These are phyloP conservation scores for Trichoderma polysporum DNA, from an alignment of 2,329 filamentous ascomycete species.

Conservation along the genomic window DNA sequence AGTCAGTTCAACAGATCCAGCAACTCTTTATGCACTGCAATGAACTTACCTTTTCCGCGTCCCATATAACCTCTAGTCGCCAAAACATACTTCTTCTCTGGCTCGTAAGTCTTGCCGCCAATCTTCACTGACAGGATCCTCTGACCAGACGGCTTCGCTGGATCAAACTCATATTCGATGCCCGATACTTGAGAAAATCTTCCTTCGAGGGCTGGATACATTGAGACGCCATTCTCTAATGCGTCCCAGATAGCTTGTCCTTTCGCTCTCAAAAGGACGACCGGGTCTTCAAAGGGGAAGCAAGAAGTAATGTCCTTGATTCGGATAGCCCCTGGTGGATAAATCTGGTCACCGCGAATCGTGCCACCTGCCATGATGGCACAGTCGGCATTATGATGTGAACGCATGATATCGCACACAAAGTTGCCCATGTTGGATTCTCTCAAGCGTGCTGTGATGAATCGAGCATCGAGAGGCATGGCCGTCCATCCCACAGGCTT, in stretches of 20 bases:
- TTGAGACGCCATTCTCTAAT: slow-evolving; percentile 77
- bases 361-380: slow-evolving; percentile 82
- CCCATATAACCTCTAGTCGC: slow-evolving; percentile 88
- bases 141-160: slow-evolving; percentile 56
- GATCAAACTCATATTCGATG: slow-evolving; percentile 73
- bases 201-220: slow-evolving; percentile 79
- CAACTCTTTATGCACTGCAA: background rate
- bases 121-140: slow-evolving; percentile 65
- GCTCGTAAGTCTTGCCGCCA: slow-evolving; percentile 59
- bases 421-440: slow-evolving; percentile 91
- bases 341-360: slow-evolving; percentile 84
- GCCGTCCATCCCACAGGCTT: slow-evolving; percentile 83
- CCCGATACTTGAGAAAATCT: slow-evolving; percentile 86
- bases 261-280: slow-evolving; percentile 70
- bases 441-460: slow-evolving; percentile 72
- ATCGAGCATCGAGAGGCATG: slow-evolving; percentile 79
- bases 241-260: slow-evolving; percentile 76
- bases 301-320: slow-evolving; percentile 84
- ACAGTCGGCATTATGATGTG: slow-evolving; percentile 78
- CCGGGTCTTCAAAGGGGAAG: slow-evolving; percentile 90
- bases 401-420: slow-evolving; percentile 86
- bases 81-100: slow-evolving; percentile 65
- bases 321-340: slow-evolving; percentile 73
- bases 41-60: slow-evolving; percentile 62
- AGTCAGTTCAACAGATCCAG: slow-evolving; percentile 22